A percentile compares a stretch with the other conserved stretches of the same genome.
Conservation (phyloP, 495 filamentous ascomycete species). For the Penicillium antarcticum region DNA sequence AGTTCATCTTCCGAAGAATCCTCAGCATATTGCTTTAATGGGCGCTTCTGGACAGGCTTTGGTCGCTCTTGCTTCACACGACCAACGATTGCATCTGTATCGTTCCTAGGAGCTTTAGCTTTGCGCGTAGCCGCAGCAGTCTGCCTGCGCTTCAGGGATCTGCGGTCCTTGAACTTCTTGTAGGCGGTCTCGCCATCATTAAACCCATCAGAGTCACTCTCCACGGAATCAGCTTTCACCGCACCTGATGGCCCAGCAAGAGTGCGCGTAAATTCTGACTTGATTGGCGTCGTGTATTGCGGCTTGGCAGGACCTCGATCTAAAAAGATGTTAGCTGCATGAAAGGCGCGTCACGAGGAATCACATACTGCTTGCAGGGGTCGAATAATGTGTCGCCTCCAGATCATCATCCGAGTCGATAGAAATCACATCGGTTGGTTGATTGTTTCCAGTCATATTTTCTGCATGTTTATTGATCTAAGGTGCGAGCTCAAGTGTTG, state of each 20-base stretch:
- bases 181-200: conserved; percentile 53
- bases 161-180: conserved; percentile 57
- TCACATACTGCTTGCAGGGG: conserved; percentile 13
- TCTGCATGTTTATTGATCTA: conserved; percentile 1
- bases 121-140: conserved; percentile 46
- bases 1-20: conserved; percentile 51
- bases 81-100: conserved; percentile 29
- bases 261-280: conserved; percentile 1
- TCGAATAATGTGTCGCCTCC: conserved; percentile 24
- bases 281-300: conserved; percentile 1
- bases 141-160: conserved; percentile 52
- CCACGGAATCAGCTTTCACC: conserved; percentile 13
- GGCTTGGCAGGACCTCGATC: not conserved
- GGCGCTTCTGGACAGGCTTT: conserved; percentile 14
- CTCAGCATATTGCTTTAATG: conserved; percentile 37
- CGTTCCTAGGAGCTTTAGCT: conserved; percentile 33
- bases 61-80: conserved; percentile 20
- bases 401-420: conserved; percentile 40
- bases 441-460: conserved; percentile 7
- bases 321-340: conserved; percentile 16
- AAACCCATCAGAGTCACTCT: conserved; percentile 40
- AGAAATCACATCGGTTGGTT: conserved; percentile 20
- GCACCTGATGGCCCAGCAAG: conserved; percentile 15
- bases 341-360: conserved; percentile 6
- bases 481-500: not conserved